A percentile compares a stretch with the other conserved stretches of the same genome.
These are phyloP conservation scores for Jasminum sambac DNA, from an alignment of 257 asterid species.

Conservation along the genomic window DNA sequence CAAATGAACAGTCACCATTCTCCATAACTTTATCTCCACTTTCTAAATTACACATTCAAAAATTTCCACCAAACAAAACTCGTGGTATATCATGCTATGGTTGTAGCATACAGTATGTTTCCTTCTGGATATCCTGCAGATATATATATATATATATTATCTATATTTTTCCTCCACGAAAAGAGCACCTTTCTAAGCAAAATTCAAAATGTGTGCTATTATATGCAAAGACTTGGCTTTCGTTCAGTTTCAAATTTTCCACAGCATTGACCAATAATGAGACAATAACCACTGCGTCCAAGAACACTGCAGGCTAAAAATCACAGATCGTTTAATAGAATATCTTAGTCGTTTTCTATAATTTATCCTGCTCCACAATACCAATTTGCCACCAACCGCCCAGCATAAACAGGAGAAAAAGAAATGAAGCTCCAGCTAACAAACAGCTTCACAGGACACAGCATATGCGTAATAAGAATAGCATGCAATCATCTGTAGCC, in stretches of 20 bases:
- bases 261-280: neutral
- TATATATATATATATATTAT: neutral
- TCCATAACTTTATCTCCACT: too few relatives aligned
- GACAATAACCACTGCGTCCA: neutral
- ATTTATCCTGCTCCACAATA: neutral
- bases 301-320: neutral
- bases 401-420: neutral
- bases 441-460: neutral
- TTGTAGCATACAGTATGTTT: neutral
- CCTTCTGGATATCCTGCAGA: neutral
- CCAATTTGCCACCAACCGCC: neutral
- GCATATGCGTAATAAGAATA: neutral
- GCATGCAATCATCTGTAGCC: constrained; percentile 2
- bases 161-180: neutral
- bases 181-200: neutral
- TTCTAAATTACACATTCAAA: too few relatives aligned
- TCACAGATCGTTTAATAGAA: neutral
- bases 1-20: too few relatives aligned
- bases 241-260: constrained; percentile 12
- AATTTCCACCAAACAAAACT: neutral
- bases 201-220: neutral
- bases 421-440: neutral
- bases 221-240: neutral
- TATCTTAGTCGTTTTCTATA: neutral
- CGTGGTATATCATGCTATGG: neutral